phyloP scores from a whole-genome alignment of 2,329 filamentous ascomycete species.

The Alternaria conjuncta region DNA sequence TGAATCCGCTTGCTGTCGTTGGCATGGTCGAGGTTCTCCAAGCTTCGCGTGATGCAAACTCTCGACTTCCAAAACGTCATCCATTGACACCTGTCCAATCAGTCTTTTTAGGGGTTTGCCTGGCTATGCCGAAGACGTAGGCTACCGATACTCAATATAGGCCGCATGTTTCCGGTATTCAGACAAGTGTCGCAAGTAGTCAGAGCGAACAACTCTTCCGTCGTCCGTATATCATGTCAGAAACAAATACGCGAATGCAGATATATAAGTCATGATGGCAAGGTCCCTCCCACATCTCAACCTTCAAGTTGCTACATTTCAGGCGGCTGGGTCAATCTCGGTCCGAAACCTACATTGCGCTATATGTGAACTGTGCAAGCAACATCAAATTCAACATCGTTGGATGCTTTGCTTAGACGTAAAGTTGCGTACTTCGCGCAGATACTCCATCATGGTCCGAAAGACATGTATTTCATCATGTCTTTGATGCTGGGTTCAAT shows the following conservation, averaged over 20 bases:
- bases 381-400: background rate
- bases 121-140: background rate
- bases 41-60: background rate
- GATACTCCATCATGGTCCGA: background rate
- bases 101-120: background rate
- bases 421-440: background rate
- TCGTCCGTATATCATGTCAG: background rate
- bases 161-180: background rate
- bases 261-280: background rate
- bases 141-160: background rate
- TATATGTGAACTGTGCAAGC: background rate
- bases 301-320: background rate
- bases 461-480: background rate
- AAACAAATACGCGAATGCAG: background rate
- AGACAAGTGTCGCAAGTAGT: background rate
- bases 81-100: conserved; percentile 2
- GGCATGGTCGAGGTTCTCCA: background rate
- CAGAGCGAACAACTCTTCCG: background rate
- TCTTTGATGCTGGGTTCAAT: background rate
- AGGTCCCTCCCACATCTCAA: background rate
- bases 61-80: background rate
- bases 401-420: background rate
- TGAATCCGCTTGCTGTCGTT: background rate
- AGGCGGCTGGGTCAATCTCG: background rate
- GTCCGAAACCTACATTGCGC: background rate